Conservation (phyloP, 2,329 filamentous ascomycete genomes). For the Colletotrichum musae region DNA sequence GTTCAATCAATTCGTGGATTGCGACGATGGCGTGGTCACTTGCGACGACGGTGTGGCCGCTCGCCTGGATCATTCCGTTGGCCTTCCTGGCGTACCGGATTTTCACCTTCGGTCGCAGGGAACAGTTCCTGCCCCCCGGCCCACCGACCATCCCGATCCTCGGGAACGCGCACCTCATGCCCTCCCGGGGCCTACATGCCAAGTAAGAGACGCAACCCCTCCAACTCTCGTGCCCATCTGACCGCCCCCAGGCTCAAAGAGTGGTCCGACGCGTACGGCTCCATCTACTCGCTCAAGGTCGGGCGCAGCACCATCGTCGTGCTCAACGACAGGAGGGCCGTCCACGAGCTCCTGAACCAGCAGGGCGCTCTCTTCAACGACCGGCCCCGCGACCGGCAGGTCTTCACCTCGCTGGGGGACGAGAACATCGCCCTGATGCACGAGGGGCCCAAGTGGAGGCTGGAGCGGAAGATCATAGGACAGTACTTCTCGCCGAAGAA, state of each 20-base stretch:
- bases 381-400: slow-evolving; percentile 49
- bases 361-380: slow-evolving; percentile 59
- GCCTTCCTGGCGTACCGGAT: slow-evolving; percentile 6
- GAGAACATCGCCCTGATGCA: slow-evolving; percentile 53
- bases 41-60: background rate
- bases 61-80: slow-evolving; percentile 7
- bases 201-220: slow-evolving; percentile 14
- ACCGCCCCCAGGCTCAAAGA: slow-evolving; percentile 54
- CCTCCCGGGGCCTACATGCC: slow-evolving; percentile 21
- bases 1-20: background rate
- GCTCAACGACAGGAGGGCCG: slow-evolving; percentile 54
- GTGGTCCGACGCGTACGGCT: slow-evolving; percentile 60
- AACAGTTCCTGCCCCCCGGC: slow-evolving; percentile 44
- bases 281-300: slow-evolving; percentile 59
- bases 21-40: background rate
- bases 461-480: slow-evolving; percentile 61
- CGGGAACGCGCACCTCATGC: slow-evolving; percentile 53
- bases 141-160: slow-evolving; percentile 58
- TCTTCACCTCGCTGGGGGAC: background rate
- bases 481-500: slow-evolving; percentile 61
- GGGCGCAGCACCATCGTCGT: slow-evolving; percentile 57
- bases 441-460: slow-evolving; percentile 61
- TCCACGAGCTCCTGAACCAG: slow-evolving; percentile 62
- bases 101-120: slow-evolving; percentile 22
- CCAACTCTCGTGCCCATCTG: background rate